phyloP scores from a whole-genome alignment of 805 yeast genomes.

The Maudiozyma turicensis region DNA sequence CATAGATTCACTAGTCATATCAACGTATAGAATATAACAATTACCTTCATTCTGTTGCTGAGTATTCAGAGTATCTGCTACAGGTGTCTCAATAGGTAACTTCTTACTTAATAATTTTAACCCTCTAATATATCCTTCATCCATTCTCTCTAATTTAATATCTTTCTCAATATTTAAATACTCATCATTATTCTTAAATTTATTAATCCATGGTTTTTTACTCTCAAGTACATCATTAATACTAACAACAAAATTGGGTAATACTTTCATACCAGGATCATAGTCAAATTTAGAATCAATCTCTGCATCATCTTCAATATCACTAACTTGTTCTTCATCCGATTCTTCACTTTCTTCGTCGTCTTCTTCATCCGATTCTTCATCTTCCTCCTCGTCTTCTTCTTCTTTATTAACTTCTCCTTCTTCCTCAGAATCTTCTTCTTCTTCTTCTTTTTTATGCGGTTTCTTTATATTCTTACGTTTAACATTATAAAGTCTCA shows the following conservation, averaged over 20 bases:
- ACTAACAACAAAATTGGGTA: constrained; percentile 25
- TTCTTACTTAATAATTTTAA: constrained; percentile 11
- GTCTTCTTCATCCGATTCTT: constrained; percentile 16
- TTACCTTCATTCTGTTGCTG: constrained; percentile 2
- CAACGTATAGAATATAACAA: constrained; percentile 61
- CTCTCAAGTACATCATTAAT: constrained; percentile 23
- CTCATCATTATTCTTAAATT: constrained; percentile 21
- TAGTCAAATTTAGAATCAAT: constrained; percentile 25
- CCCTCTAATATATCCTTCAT: constrained; percentile 23
- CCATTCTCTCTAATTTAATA: constrained; percentile 16
- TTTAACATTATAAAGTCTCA: constrained; percentile 34
- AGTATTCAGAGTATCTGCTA: neutral
- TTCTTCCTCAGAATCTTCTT: constrained; percentile 10
- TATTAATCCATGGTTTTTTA: constrained; percentile 25
- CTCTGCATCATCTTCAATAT: constrained; percentile 27
- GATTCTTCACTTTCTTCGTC: constrained; percentile 25
- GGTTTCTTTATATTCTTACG: constrained; percentile 7
- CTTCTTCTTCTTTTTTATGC: constrained; percentile 9
- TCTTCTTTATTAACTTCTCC: constrained; percentile 9
- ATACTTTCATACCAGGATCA: constrained; percentile 26
- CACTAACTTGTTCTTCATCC: constrained; percentile 34
- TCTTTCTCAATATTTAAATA: constrained; percentile 25
- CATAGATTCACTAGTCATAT: constrained; percentile 70
- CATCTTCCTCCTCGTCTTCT: constrained; percentile 31
- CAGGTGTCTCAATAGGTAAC: neutral